Percentiles rank a stretch among this genome's conserved stretches.
Conservation (phyloP, 495 filamentous ascomycete species). For the Aspergillus funiculosus region DNA sequence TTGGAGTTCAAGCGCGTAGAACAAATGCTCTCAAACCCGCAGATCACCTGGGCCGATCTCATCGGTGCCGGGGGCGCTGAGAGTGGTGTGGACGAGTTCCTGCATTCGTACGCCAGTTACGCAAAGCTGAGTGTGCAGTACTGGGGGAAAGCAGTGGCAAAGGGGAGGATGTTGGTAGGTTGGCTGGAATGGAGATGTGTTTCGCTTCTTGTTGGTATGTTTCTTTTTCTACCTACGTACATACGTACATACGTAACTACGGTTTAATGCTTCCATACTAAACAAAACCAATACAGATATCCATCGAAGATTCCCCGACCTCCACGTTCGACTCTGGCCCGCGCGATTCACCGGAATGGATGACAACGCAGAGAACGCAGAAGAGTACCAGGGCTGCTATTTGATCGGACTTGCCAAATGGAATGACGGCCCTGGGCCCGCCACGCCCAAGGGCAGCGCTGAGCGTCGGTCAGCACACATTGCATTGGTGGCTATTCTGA, state of each 20-base stretch:
- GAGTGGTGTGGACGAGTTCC: background rate
- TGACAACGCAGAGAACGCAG: background rate
- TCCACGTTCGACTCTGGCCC: constrained; percentile 4
- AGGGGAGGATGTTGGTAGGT: background rate
- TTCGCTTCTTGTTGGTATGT: constrained; percentile 3
- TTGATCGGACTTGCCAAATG: constrained; percentile 1
- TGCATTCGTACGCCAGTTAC: background rate
- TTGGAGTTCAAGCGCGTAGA: background rate
- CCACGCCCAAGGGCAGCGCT: background rate
- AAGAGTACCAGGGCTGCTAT: constrained; percentile 3
- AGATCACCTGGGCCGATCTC: background rate
- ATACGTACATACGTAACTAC: background rate
- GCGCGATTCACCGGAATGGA: background rate
- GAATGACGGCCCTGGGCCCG: background rate
- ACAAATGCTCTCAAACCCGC: background rate
- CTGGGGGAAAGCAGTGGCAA: background rate
- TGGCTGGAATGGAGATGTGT: constrained; percentile 6
- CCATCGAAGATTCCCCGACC: constrained; percentile 5
- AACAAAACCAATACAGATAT: background rate
- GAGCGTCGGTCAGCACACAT: background rate
- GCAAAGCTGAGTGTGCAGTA: constrained; percentile 2
- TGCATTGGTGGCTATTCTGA: background rate
- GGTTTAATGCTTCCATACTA: background rate
- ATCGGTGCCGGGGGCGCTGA: background rate
- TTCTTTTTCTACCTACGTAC: background rate